Percentiles rank a stretch among this genome's conserved stretches.
Conservation (phyloP, 2,329 filamentous ascomycete species). For the Colletotrichum scovillei region DNA sequence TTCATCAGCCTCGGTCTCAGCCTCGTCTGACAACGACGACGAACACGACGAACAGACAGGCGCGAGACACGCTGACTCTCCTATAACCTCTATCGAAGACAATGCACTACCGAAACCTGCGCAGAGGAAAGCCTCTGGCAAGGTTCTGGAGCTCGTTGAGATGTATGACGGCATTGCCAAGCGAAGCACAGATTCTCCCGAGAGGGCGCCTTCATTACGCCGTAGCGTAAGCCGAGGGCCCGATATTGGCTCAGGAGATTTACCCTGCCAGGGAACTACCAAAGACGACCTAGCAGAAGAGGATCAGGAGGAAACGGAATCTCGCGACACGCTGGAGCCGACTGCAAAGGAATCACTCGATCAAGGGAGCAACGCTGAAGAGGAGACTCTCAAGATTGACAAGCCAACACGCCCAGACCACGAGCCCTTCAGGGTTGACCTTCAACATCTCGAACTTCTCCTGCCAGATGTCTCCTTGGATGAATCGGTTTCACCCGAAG, state of each 20-base stretch:
- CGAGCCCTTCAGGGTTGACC: constrained; percentile 43
- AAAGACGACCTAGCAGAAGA: background rate
- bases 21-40: constrained; percentile 38
- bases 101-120: constrained; percentile 37
- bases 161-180: constrained; percentile 60
- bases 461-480: constrained; percentile 43
- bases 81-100: constrained; percentile 58
- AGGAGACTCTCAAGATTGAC: background rate
- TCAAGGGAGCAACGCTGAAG: background rate
- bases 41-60: constrained; percentile 36
- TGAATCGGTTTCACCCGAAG: constrained; percentile 32
- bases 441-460: constrained; percentile 47
- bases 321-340: background rate
- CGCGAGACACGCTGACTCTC: constrained; percentile 47
- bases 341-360: background rate
- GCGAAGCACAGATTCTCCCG: constrained; percentile 17
- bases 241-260: background rate
- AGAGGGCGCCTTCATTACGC: background rate
- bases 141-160: constrained; percentile 62
- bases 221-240: constrained; percentile 25
- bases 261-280: background rate
- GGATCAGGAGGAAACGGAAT: background rate
- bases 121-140: constrained; percentile 40
- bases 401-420: constrained; percentile 21
- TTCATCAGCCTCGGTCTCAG: constrained; percentile 31